These are phyloP conservation scores for Pterocarpus santalinus DNA, from an alignment of 306 rosid genomes.

Conservation along the genomic window DNA sequence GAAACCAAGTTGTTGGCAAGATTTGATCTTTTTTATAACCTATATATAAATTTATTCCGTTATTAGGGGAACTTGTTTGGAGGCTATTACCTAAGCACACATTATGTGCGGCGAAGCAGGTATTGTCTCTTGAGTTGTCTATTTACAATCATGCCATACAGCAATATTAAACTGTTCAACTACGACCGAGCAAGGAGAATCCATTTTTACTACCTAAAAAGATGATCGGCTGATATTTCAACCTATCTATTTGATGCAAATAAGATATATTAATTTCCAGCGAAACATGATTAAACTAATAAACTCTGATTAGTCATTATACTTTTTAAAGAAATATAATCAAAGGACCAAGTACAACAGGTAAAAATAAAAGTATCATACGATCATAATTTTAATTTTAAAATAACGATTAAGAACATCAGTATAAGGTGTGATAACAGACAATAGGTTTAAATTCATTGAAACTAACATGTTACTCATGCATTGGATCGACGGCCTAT, in stretches of 20 bases:
- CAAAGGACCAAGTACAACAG: neutral
- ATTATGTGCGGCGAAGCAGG: neutral
- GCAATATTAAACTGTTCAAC: neutral
- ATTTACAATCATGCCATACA: neutral
- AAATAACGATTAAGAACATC: neutral
- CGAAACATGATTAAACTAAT: neutral
- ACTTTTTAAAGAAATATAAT: neutral
- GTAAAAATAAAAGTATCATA: neutral
- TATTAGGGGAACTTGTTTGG: constrained; percentile 11
- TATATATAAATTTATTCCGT: neutral
- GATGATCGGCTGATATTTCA: neutral
- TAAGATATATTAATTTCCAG: neutral
- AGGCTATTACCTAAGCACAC: neutral
- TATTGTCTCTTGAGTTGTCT: constrained; percentile 1
- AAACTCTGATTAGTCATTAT: neutral
- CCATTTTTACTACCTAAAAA: neutral
- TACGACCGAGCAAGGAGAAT: neutral
- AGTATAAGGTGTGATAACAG: neutral
- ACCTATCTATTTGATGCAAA: neutral
- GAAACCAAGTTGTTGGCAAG: neutral
- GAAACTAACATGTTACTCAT: neutral
- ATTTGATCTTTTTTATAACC: neutral
- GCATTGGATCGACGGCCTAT: neutral
- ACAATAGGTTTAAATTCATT: neutral
- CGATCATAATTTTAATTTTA: neutral